Evolutionary conservation across 1,139 yeast genomes (phyloP).

Genomic region (Candida neerlandica): DNA sequence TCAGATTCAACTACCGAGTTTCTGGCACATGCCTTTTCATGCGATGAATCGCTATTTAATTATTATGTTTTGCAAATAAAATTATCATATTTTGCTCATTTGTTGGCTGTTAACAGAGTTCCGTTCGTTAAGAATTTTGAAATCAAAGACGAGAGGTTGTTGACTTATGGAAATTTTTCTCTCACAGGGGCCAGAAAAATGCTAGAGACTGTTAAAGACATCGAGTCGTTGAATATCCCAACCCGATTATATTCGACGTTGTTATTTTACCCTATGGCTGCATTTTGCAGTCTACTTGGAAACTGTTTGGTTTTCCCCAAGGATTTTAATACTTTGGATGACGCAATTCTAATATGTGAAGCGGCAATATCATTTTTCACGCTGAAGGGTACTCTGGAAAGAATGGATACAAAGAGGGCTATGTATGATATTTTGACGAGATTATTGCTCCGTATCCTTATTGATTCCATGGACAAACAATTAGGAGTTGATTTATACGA

Average conservation of each 20-base stretch:
- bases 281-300: conserved; percentile 34
- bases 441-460: conserved; percentile 23
- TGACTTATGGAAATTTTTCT: conserved; percentile 26
- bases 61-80: conserved; percentile 24
- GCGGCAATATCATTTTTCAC: conserved; percentile 18
- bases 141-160: conserved; percentile 19
- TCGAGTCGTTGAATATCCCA: conserved; percentile 10
- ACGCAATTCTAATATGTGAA: conserved; percentile 17
- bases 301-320: conserved; percentile 24
- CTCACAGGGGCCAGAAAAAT: conserved; percentile 38
- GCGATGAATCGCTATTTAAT: conserved; percentile 2
- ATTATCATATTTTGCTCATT: conserved; percentile 33
- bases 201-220: conserved; percentile 23
- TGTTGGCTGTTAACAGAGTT: conserved; percentile 36
- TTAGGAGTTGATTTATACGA: conserved; percentile 16
- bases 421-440: conserved; percentile 22
- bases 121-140: conserved; percentile 28
- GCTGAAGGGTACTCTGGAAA: neutral
- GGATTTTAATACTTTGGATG: conserved; percentile 15
- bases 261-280: conserved; percentile 34
- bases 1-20: neutral
- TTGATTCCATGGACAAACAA: conserved; percentile 18
- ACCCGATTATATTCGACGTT: conserved; percentile 27
- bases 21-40: conserved; percentile 1
- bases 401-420: conserved; percentile 20